Evolutionary conservation across 371 early-diverging fungal species (phyloP), one percentile per base, ranked within the genome.

Genomic region (Paraphysoderma sedebokerense): DNA sequence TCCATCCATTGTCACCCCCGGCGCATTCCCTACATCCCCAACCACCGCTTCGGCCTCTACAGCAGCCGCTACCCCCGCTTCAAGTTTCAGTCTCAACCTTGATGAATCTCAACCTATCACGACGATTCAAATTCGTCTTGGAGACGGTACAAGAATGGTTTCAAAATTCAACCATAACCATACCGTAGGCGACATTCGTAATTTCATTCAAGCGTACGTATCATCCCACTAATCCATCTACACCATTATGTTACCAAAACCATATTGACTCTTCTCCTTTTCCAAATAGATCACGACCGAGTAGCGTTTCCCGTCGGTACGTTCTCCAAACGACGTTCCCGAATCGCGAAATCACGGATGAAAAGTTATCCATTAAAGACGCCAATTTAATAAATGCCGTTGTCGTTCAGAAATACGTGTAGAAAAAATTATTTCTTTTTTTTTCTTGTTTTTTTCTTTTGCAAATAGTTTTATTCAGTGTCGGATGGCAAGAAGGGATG

Each of bases 151-250:
- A 50, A 80, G 89, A 54, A 57, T 92, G 63, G 76, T 89, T 13
- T 81, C 81, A 20, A 80, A 77, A 49, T 77, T 87, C 49, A 96
- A 96, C 60, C 88, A 83, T 38, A 76, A 82, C 19, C 87, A 93
- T 53, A 92, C 90, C 0, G 60, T 96, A 32, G 81, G 70, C 30
- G 92, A 93, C 48, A 53, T 96, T 42, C 73, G 81, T 24, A 63
- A 66, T 36, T 81, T 72, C 46, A 75, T 87, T 58, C 70, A 75
- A 41, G 61, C 69, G 69, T 78, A 66, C 53, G 71, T 61, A 6
- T 36, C 31, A 3, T 30, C 20, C 27, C 17, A 40, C 35, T 23
- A 23, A 30, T 33, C 23, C 15, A n/a, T 17, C 29, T 33, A 34
- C 44, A 39, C 38, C n/a, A n/a, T n/a, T n/a, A n/a, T n/a, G n/a